A percentile compares a stretch with the other conserved stretches of the same genome.
Evolutionary conservation across 495 filamentous ascomycete genomes (phyloP).

Genomic region (Xylaria sp.): DNA sequence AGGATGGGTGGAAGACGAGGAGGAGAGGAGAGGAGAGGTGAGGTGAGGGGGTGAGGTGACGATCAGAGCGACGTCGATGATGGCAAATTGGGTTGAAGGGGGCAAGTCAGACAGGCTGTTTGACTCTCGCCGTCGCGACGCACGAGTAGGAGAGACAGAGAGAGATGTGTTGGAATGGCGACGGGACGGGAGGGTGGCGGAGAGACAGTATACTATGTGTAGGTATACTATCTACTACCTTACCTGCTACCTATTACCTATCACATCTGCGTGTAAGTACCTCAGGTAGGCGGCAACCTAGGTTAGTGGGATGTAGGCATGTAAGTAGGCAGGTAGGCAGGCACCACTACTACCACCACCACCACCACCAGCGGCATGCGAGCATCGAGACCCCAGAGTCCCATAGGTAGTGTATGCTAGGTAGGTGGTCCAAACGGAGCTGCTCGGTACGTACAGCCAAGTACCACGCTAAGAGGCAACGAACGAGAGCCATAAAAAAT

Average conservation of each 20-base stretch:
- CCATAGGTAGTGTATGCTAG: no score
- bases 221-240: neutral
- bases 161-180: slow-evolving; percentile 19
- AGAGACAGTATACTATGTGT: neutral
- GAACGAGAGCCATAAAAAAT: slow-evolving; percentile 19
- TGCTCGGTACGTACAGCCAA: slow-evolving; percentile 12
- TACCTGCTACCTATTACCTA: no score
- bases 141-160: slow-evolving; percentile 17
- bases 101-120: slow-evolving; percentile 8
- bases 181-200: slow-evolving; percentile 20
- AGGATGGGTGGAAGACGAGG: no score
- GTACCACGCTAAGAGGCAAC: slow-evolving; percentile 26
- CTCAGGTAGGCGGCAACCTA: no score
- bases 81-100: slow-evolving; percentile 31
- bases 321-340: neutral
- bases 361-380: neutral
- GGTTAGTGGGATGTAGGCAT: no score
- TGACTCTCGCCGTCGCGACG: slow-evolving; percentile 12
- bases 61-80: slow-evolving; percentile 36
- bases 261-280: no score
- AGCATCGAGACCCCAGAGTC: slow-evolving; percentile 1
- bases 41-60: slow-evolving; percentile 30
- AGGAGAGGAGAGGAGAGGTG: no score
- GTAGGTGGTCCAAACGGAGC: slow-evolving; percentile 13
- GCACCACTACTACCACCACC: neutral